These are phyloP conservation scores for Colletotrichum sp. DNA, from an alignment of 2,329 filamentous ascomycete species.

Conservation along the genomic window DNA sequence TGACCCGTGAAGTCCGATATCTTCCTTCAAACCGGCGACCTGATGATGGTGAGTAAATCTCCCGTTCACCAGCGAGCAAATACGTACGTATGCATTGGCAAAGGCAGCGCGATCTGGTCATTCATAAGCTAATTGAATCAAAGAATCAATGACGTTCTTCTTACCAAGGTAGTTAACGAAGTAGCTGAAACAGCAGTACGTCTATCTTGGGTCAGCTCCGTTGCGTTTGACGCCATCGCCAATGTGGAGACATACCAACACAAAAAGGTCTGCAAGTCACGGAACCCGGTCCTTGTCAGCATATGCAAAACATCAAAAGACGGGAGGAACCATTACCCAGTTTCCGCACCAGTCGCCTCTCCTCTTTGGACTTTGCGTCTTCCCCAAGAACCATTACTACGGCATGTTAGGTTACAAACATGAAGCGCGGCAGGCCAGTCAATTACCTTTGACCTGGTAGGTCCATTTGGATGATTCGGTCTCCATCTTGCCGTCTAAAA, in stretches of 20 bases:
- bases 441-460: not conserved
- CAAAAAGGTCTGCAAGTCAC: constrained; percentile 31
- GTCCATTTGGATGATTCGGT: not conserved
- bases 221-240: not conserved
- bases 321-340: constrained; percentile 23
- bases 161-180: constrained; percentile 43
- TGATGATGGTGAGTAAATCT: not conserved
- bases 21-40: constrained; percentile 47
- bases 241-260: constrained; percentile 25
- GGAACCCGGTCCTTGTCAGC: not conserved
- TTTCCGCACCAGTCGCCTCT: constrained; percentile 31
- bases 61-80: not conserved
- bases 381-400: constrained; percentile 2
- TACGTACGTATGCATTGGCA: constrained; percentile 49
- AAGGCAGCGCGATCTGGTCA: constrained; percentile 40
- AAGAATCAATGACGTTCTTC: not conserved
- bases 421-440: not conserved
- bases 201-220: constrained; percentile 19
- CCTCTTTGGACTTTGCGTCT: constrained; percentile 24
- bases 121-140: not conserved
- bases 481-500: not conserved
- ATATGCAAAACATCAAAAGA: not conserved
- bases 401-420: not conserved
- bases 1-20: constrained; percentile 51
- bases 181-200: constrained; percentile 37